Base-by-base conservation (phyloP, 352 stramenopile genomes). In the Halophytophthora batemanensis region DNA sequence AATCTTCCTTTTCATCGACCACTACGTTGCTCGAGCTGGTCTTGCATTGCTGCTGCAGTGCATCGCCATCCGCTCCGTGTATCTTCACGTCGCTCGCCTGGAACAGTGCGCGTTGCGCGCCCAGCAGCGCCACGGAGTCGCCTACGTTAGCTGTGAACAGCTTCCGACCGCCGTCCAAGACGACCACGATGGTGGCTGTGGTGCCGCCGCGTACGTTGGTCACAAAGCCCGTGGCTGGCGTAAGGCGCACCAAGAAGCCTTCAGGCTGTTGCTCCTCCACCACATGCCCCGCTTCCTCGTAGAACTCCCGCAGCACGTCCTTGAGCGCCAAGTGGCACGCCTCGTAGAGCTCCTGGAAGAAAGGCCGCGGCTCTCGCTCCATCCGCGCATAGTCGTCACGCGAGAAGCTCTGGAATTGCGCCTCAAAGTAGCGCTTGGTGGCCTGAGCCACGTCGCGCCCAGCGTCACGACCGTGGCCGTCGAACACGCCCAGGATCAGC, bases 141-240 rank as follows among this genome's bases (percentile, higher is more conserved):
- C 87, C 87, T 6, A 96, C 86, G 52, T 96, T 95, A 2, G 82
- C 77, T 14, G 77, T 69, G 21, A 96, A 66, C 22, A 93, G 77
- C 52, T 82, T 82, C n/a, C 61, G 56, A 7, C 73, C 75, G 15
- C 80, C 74, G 29, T 81, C 73, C 6, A 94, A 56, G 6, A 96
- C 48, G 17, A 94, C 86, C 1, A 92, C 72, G 14, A 97, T 50
- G 1, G 84, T 93, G 19, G 81, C 87, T 0, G 82, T 95, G 22
- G 88, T 96, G 41, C 90, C 90, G 8, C 90, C 90, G n/a, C 95
- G 90, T 28, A 95, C 76, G 46, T 87, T 96, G 5, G 74, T 62
- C n/a, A 68, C 62, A 13, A 71, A 50, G 23, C 74, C 52, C 7
- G 59, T 62, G 22, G 59, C 41, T 4, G 35, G 23, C 31, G 79